A percentile compares a stretch with the other conserved stretches of the same genome.
These are phyloP conservation scores for Aspergillus tamarii DNA, from an alignment of 2,329 filamentous ascomycete species.

Conservation along the genomic window DNA sequence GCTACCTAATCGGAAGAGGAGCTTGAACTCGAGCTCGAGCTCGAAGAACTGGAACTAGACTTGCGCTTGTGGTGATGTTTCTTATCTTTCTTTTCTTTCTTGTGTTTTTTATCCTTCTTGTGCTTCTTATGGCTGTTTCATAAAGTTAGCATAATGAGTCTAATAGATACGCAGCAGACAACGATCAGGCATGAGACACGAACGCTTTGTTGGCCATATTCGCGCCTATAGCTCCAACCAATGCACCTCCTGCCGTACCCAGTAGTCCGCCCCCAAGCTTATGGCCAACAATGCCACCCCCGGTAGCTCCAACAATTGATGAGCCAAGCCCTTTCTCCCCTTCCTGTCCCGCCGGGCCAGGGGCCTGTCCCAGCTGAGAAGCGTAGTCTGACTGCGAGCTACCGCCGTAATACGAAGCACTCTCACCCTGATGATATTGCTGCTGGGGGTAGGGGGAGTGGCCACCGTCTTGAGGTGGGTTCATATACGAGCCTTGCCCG, in stretches of 20 bases:
- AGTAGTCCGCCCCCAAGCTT: slow-evolving; percentile 39
- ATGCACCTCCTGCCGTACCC: slow-evolving; percentile 36
- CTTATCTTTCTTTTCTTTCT: slow-evolving; percentile 15
- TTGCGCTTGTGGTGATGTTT: slow-evolving; percentile 8
- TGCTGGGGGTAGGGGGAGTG: slow-evolving; percentile 33
- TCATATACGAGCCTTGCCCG: slow-evolving; percentile 24
- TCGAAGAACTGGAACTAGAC: slow-evolving; percentile 22
- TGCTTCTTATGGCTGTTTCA: slow-evolving; percentile 28
- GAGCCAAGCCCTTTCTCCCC: slow-evolving; percentile 41
- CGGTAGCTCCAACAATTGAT: slow-evolving; percentile 41
- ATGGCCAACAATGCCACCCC: slow-evolving; percentile 40
- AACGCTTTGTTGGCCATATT: slow-evolving; percentile 35
- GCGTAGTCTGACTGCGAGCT: slow-evolving; percentile 20
- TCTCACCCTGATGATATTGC: slow-evolving; percentile 31
- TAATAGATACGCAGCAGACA: slow-evolving; percentile 9
- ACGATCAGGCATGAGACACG: slow-evolving; percentile 12
- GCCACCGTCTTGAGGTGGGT: slow-evolving; percentile 29
- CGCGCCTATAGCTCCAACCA: slow-evolving; percentile 38
- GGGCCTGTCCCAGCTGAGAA: slow-evolving; percentile 24
- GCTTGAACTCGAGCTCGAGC: slow-evolving; percentile 22
- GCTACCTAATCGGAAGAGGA: slow-evolving; percentile 16
- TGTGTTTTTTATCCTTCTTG: slow-evolving; percentile 29
- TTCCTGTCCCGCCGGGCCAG: slow-evolving; percentile 27
- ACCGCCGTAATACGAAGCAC: slow-evolving; percentile 35
- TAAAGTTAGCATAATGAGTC: slow-evolving; percentile 5